Base-by-base conservation (phyloP, 495 filamentous ascomycete genomes). In the Apodospora peruviana region DNA sequence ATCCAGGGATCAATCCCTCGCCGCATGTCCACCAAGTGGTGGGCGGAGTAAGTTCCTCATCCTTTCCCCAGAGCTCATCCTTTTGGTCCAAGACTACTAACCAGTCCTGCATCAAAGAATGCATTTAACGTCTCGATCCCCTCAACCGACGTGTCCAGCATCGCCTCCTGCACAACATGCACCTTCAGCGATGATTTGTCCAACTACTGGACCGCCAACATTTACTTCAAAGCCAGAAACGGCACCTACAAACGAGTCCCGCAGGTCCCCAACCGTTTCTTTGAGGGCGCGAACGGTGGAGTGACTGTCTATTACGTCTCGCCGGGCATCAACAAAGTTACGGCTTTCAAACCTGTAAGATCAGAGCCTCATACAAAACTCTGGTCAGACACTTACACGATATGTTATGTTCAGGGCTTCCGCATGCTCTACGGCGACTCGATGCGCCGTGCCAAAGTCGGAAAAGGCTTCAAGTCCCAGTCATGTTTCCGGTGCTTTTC, bases 361-460 rank as follows among this genome's bases (percentile, higher is more conserved):
- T 4, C 11, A 23, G 4, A 17, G 7, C 16, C 35, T 17, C 20
- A 16, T 18, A 7, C 23, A 10, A n/a, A 35, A 16, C 14, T 20
- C 36, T 22, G 16, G 17, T 41, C 9, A 22, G n/a, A 9, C 18
- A 27, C 4, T 4, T 18, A 39, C 10, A 8, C 40, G 43, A 1
- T 23, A 1, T 23, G 18, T 18, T 41, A 22, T 11, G 5, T 23
- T 20, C 44, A 77, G 74, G 82, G 78, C 29, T 83, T 87, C 59
- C 86, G 84, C 45, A 88, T 90, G 83, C 50, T 89, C 5, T 75
- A 81, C 35, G 87, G 87, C 23, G 69, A 85, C 57, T 69, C 83
- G 0, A 63, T 53, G 44, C 56, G 56, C 7, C 56, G 61, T 43
- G 52, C 54, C 2, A 39, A 23, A 66, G 35, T 48, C 64, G 20